phyloP scores from a whole-genome alignment of 2,329 filamentous ascomycete genomes.

The Xylaria multiplex region DNA sequence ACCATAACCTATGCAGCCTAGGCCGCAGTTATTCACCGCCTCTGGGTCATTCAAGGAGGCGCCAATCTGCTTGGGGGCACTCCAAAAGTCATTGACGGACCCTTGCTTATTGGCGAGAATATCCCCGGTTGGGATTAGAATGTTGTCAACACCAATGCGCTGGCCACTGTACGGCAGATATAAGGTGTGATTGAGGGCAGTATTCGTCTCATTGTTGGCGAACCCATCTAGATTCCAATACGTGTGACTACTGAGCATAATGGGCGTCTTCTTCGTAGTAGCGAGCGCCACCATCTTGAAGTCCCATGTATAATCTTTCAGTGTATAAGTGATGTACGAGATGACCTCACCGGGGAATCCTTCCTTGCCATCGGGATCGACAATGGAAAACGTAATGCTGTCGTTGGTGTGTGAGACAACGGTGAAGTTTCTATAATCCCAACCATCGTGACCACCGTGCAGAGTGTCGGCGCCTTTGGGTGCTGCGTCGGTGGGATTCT shows the following conservation, averaged over 20 bases:
- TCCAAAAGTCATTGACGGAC: constrained; percentile 85
- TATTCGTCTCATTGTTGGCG: constrained; percentile 74
- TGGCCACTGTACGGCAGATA: constrained; percentile 78
- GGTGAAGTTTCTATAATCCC: constrained; percentile 83
- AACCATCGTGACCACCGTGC: constrained; percentile 76
- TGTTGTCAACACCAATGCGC: constrained; percentile 74
- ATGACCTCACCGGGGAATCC: constrained; percentile 83
- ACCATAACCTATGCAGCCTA: constrained; percentile 86
- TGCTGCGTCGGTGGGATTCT: constrained; percentile 62
- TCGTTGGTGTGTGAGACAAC: constrained; percentile 72
- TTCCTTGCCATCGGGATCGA: constrained; percentile 76
- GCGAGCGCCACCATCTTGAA: constrained; percentile 77
- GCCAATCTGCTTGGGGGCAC: constrained; percentile 80
- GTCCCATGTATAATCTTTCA: constrained; percentile 74
- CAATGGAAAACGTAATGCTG: constrained; percentile 79
- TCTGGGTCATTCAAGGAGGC: constrained; percentile 71
- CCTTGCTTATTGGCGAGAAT: constrained; percentile 74
- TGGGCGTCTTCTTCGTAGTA: constrained; percentile 79
- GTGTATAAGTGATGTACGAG: constrained; percentile 77
- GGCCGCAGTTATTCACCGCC: constrained; percentile 79
- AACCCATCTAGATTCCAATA: constrained; percentile 90
- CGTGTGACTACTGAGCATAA: constrained; percentile 79
- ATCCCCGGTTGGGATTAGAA: constrained; percentile 79
- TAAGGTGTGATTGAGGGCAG: constrained; percentile 76
- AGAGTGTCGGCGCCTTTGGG: constrained; percentile 70